These are phyloP conservation scores for Xylaria curta DNA, from an alignment of 495 filamentous ascomycete genomes.

Conservation along the genomic window DNA sequence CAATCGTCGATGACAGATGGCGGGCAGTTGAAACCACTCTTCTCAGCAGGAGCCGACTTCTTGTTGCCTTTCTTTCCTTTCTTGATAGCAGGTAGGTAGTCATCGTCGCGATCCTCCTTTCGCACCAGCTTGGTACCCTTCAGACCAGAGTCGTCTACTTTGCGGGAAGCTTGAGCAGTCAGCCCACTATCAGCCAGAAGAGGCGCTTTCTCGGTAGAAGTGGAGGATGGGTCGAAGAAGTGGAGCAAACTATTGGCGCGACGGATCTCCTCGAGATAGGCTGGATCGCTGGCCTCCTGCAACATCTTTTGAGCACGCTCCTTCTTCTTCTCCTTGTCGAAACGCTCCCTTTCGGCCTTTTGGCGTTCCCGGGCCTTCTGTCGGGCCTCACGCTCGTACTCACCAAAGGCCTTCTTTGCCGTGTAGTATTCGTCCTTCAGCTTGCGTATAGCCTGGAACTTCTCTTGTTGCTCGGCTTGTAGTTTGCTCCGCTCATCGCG, in stretches of 20 bases:
- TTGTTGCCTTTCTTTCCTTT: constrained; percentile 91
- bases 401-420: constrained; percentile 73
- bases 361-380: constrained; percentile 65
- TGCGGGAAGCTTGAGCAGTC: constrained; percentile 76
- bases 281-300: constrained; percentile 87
- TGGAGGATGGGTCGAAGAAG: constrained; percentile 81
- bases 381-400: constrained; percentile 81
- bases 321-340: constrained; percentile 82
- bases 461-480: constrained; percentile 80
- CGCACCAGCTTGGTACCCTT: constrained; percentile 78
- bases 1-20: constrained; percentile 92
- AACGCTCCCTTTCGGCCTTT: constrained; percentile 73
- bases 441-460: constrained; percentile 77
- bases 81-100: constrained; percentile 86
- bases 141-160: constrained; percentile 75
- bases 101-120: constrained; percentile 86
- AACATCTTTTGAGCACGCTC: constrained; percentile 84
- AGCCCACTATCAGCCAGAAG: constrained; percentile 69
- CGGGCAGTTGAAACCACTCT: constrained; percentile 80
- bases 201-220: constrained; percentile 64
- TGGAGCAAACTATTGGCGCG: constrained; percentile 83
- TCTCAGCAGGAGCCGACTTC: constrained; percentile 48
- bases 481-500: constrained; percentile 88
- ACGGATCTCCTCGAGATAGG: constrained; percentile 89
- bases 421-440: constrained; percentile 87